These are phyloP conservation scores for Trichoderma sp. DNA, from an alignment of 2,329 filamentous ascomycete genomes.

Conservation along the genomic window DNA sequence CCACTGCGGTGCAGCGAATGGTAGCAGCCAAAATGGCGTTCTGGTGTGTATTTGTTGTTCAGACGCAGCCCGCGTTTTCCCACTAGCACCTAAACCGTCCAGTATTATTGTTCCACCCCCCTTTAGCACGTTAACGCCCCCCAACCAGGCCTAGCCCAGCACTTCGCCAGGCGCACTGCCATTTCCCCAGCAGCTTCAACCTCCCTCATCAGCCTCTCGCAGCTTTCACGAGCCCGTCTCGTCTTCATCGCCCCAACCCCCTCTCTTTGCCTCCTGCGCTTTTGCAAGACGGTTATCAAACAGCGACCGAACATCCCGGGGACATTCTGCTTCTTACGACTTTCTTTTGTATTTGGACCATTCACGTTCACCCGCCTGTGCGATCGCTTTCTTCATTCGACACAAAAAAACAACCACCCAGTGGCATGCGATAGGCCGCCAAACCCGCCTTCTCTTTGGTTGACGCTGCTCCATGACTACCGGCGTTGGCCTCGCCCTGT, in stretches of 20 bases:
- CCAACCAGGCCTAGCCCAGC: conserved; percentile 21
- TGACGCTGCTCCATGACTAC: conserved; percentile 1
- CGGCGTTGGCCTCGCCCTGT: neutral
- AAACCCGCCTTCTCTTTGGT: neutral
- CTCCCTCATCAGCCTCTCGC: conserved; percentile 27
- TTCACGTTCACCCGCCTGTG: neutral
- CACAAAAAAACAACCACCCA: neutral
- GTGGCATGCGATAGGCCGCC: conserved; percentile 17
- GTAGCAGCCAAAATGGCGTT: conserved; percentile 11
- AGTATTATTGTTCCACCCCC: conserved; percentile 19
- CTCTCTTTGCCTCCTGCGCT: neutral
- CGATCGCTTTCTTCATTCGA: neutral
- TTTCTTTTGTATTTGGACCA: conserved; percentile 12
- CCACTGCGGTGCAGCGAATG: neutral
- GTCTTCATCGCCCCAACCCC: conserved; percentile 22
- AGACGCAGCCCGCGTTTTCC: conserved; percentile 12
- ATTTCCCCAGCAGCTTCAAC: conserved; percentile 25
- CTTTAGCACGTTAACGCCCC: conserved; percentile 20
- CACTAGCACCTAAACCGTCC: neutral
- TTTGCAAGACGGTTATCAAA: neutral
- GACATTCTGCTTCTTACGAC: neutral
- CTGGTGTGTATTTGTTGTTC: conserved; percentile 14
- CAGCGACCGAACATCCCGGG: neutral
- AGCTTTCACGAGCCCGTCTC: conserved; percentile 19
- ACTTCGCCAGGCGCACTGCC: conserved; percentile 18